Conservation (phyloP, 805 yeast species). For the Yarrowia sp. region DNA sequence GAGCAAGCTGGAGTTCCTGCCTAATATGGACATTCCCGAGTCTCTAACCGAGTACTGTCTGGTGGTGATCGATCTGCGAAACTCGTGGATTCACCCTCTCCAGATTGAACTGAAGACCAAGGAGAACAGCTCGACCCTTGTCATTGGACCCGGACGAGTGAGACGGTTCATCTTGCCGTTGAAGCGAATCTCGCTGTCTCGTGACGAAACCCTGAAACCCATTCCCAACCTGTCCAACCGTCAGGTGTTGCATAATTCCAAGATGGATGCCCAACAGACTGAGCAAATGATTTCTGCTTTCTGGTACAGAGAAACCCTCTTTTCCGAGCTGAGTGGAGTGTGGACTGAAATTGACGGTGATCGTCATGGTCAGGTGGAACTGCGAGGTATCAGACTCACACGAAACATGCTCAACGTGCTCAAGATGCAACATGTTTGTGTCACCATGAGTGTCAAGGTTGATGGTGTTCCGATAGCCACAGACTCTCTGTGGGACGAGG, state of each 20-base stretch:
- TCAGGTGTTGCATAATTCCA: constrained; percentile 58
- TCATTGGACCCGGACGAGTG: constrained; percentile 46
- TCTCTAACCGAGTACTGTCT: constrained; percentile 47
- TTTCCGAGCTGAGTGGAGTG: constrained; percentile 55
- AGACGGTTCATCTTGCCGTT: constrained; percentile 71
- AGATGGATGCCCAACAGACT: constrained; percentile 54
- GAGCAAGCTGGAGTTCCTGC: not conserved
- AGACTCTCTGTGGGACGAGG: constrained; percentile 9
- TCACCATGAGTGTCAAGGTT: constrained; percentile 24
- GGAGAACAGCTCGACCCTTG: constrained; percentile 26
- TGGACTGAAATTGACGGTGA: constrained; percentile 49
- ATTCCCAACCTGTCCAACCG: constrained; percentile 70
- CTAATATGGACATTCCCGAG: not conserved
- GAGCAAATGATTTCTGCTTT: constrained; percentile 57
- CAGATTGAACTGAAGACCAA: constrained; percentile 35
- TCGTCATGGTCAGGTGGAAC: constrained; percentile 57
- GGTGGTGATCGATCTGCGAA: constrained; percentile 70
- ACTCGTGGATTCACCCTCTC: constrained; percentile 64
- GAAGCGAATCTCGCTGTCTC: constrained; percentile 48
- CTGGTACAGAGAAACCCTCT: constrained; percentile 73
- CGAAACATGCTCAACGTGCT: constrained; percentile 57
- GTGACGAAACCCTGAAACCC: constrained; percentile 45
- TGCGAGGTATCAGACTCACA: constrained; percentile 62
- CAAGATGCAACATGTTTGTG: constrained; percentile 29
- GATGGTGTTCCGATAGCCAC: constrained; percentile 39